A percentile compares a stretch with the other conserved stretches of the same genome.
Evolutionary conservation across 2,329 filamentous ascomycete species (phyloP).

Genomic region (Aspergillus udagawae): DNA sequence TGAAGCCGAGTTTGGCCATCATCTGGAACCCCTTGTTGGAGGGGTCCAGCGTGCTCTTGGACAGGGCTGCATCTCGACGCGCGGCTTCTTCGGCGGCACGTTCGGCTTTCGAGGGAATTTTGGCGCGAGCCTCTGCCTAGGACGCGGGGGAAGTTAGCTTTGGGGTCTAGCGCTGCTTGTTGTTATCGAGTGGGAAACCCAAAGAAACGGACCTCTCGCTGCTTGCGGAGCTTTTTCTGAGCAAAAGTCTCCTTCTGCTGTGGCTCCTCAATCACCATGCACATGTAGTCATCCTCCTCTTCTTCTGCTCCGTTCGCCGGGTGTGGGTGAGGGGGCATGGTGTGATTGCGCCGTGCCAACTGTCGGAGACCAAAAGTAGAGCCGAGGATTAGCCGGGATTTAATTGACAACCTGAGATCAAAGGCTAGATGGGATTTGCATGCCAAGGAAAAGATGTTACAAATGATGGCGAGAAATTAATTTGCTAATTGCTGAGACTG

Average conservation of each 20-base stretch:
- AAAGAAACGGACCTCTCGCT: constrained; percentile 42
- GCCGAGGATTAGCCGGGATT: background rate
- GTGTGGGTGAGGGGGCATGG: constrained; percentile 6
- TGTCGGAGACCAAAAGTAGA: background rate
- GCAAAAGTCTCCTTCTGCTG: constrained; percentile 58
- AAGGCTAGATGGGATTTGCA: background rate
- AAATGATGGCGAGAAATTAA: background rate
- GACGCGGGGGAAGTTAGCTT: constrained; percentile 4
- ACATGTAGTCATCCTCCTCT: constrained; percentile 94
- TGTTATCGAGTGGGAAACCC: constrained; percentile 27
- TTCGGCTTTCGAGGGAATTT: constrained; percentile 73
- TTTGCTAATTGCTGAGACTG: background rate
- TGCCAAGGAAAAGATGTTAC: background rate
- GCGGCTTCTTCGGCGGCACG: constrained; percentile 68
- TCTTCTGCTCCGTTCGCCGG: constrained; percentile 26
- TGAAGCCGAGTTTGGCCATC: constrained; percentile 96
- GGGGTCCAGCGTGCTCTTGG: constrained; percentile 66
- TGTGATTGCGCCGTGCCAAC: background rate
- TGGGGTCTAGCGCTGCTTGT: constrained; percentile 51
- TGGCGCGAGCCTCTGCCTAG: constrained; percentile 63
- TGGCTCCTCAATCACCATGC: constrained; percentile 79
- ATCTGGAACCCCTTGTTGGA: constrained; percentile 86
- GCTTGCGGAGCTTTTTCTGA: constrained; percentile 54
- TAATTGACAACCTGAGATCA: background rate
- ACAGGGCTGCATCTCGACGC: constrained; percentile 70